Base-by-base conservation (phyloP, 345 rosid species). In the Eutrema heterophyllum region DNA sequence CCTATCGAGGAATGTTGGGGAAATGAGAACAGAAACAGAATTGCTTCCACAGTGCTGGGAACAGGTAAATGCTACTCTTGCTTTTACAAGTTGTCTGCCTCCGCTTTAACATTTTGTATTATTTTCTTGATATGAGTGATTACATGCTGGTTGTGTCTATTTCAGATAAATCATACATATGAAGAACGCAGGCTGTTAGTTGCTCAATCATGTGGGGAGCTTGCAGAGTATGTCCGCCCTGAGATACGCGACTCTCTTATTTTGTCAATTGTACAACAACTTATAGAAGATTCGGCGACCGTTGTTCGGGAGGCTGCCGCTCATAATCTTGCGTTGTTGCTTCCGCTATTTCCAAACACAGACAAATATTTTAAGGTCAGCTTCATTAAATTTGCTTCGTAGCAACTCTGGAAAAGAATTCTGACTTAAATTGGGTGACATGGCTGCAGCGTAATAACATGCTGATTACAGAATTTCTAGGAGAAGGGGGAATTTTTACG, bases 321-420 rank as follows among this genome's bases (percentile, higher is more conserved):
- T 8, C 91, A 73, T 82, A 94, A 94, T 85, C 86, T 91, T 83
- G 88, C 96, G 9, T 77, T 94, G 89, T 85, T 91, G 81, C 98
- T 94, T 83, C 98, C 96, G 11, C 87, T 87, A 62, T 94, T 91
- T 77, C 98, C 91, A 9, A 90, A 81, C 82, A 84, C 76, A 73
- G 98, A 94, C 87, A 94, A 94, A 88, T 94, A 94, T 88, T 89
- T 94, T 89, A 94, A 94, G 98, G 98, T 94, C 88, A 88, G 95
- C 87, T 73, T 88, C 90, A 84, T 83, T 86, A 83, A 77, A 85
- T 83, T 85, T 86, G 84, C 88, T 82, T 85, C 77, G 76, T 80
- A 83, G 90, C 90, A 83, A 85, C 79, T 88, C 85, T 82, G 87
- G 86, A 84, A 89, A 83, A 79, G 86, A 84, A 78, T 82, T 85